A percentile compares a stretch with the other conserved stretches of the same genome.
These are phyloP conservation scores for Malania oleifera DNA, from an alignment of 164 flowering plant genomes.

Conservation along the genomic window DNA sequence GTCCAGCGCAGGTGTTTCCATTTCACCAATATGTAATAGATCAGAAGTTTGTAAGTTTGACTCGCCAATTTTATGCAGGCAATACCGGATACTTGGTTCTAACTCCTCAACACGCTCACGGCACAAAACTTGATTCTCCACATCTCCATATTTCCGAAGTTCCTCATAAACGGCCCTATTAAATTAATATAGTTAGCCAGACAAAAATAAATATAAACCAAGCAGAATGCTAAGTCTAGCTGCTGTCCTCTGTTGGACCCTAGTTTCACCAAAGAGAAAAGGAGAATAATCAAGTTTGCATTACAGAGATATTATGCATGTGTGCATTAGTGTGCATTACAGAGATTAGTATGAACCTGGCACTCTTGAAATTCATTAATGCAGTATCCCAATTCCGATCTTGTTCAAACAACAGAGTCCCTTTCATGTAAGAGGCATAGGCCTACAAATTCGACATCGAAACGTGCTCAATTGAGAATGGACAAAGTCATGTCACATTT, in stretches of 20 bases:
- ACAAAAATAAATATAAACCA: not conserved
- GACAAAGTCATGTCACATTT: not conserved
- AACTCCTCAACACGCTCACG: conserved; percentile 95
- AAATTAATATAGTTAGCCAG: conserved; percentile 13
- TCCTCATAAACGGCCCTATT: conserved; percentile 91
- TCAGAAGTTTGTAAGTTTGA: conserved; percentile 79
- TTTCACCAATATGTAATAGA: conserved; percentile 74
- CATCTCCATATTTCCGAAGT: conserved; percentile 91
- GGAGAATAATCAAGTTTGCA: not conserved
- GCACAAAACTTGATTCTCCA: conserved; percentile 88
- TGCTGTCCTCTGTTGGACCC: not conserved
- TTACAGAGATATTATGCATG: not conserved
- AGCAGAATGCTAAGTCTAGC: not conserved
- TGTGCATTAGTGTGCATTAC: not conserved
- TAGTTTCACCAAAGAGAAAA: not conserved
- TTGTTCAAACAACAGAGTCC: conserved; percentile 82
- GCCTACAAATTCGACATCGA: conserved; percentile 48
- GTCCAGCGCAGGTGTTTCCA: conserved; percentile 95
- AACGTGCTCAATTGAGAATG: not conserved
- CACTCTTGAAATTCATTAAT: conserved; percentile 72
- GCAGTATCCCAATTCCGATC: conserved; percentile 93
- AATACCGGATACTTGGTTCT: conserved; percentile 84
- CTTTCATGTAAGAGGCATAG: conserved; percentile 93
- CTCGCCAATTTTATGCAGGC: conserved; percentile 85
- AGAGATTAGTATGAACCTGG: conserved; percentile 51